Evolutionary conservation across 106 monocot species (phyloP), one percentile per base, ranked within the genome.

Genomic region (Platanthera guangdongensis): DNA sequence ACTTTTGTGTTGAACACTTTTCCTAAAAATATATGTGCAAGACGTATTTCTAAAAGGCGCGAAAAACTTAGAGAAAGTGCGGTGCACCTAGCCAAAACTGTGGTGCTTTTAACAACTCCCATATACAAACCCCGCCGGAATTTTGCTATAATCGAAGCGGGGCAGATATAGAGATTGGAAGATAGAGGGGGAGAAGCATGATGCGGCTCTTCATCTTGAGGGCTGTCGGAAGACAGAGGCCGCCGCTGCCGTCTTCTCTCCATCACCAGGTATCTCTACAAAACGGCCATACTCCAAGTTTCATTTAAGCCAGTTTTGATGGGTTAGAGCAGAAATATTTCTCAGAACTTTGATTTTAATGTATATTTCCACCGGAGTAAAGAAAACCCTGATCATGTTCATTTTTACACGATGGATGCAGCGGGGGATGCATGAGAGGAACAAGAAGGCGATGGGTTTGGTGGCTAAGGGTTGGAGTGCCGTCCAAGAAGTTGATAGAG

Each of bases 401-500:
- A 3, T 6, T 64, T 9, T 80, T 57, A 68, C 18, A 11, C 22
- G 10, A 50, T 71, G 16, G 51, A 21, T 50, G 21, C 76, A 96
- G 93, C 91, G 96, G 76, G 77, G 85, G 74, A 87, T 96, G 14
- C 96, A 96, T 69, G 84, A 85, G 80, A 78, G 93, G 72, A 96
- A 96, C 83, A 96, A 93, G 84, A 84, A 90, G 63, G 93, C 96
- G 15, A 96, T 96, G 96, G 93, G 92, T 71, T 67, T 96, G 65
- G 87, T 96, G n/a, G 96, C 96, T 3, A 88, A 87, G 72, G 96
- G 96, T 3, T 93, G 93, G 93, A 93, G 90, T 51, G 89, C 96
- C 0, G 87, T 96, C 13, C 90, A 89, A 67, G 93, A 96, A 81
- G 96, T 96, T 39, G 96, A 93, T 50, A 76, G 96, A 16, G 96